These are phyloP conservation scores for Chamaenerion angustifolium DNA, from an alignment of 345 rosid genomes.

Conservation along the genomic window DNA sequence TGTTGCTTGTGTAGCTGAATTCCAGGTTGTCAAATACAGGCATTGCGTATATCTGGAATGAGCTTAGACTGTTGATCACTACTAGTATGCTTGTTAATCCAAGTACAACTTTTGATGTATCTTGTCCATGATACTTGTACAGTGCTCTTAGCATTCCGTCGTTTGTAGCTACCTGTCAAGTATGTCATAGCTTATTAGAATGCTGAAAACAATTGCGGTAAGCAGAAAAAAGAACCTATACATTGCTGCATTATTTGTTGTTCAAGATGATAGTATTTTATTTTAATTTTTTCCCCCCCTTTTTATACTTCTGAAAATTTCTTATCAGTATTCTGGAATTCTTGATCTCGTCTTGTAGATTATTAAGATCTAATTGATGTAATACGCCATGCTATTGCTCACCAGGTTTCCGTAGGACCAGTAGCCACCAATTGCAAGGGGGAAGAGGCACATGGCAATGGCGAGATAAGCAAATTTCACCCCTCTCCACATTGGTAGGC, in stretches of 20 bases:
- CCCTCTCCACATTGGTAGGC: slow-evolving; percentile 49
- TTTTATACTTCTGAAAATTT: too few species aligned
- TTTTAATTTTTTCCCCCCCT: too few species aligned
- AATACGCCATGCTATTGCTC: slow-evolving; percentile 4
- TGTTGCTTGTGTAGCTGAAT: slow-evolving; percentile 27
- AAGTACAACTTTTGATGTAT: slow-evolving; percentile 21
- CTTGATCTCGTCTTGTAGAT: too few species aligned
- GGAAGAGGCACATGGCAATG: slow-evolving; percentile 39
- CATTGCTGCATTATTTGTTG: too few species aligned
- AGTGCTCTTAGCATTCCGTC: slow-evolving; percentile 31
- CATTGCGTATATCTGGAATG: slow-evolving; percentile 53
- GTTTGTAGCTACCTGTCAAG: slow-evolving; percentile 21
- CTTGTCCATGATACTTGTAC: slow-evolving; percentile 19
- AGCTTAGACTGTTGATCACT: slow-evolving; percentile 38
- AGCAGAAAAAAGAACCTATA: too few species aligned
- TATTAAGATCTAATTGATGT: neutral
- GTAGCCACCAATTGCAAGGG: slow-evolving; percentile 38
- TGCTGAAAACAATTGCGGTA: too few species aligned
- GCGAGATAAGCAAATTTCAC: slow-evolving; percentile 34
- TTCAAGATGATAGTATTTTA: too few species aligned
- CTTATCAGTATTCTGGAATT: too few species aligned
- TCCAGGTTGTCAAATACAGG: slow-evolving; percentile 49
- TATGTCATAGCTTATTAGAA: neutral
- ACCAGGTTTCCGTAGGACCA: slow-evolving; percentile 47
- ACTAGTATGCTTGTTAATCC: slow-evolving; percentile 31